Conservation (phyloP, 1,139 yeast species). For the Yamadazyma sp. region DNA sequence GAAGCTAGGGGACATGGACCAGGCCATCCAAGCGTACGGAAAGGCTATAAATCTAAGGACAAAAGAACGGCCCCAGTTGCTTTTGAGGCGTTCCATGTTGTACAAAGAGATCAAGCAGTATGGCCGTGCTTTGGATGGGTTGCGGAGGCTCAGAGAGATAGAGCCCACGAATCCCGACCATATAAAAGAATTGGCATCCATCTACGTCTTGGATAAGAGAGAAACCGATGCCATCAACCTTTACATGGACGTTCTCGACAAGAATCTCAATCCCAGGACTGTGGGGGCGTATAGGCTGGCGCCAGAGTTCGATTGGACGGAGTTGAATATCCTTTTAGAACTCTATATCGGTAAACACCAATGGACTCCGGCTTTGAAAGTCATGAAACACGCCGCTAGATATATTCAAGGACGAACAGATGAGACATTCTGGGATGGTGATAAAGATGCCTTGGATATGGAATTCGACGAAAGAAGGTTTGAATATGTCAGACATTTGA, state of each 20-base stretch:
- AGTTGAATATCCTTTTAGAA: slow-evolving; percentile 80
- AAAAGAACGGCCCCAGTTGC: slow-evolving; percentile 46
- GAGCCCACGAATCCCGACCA: slow-evolving; percentile 65
- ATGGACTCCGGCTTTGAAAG: slow-evolving; percentile 62
- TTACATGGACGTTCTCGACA: slow-evolving; percentile 65
- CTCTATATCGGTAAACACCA: slow-evolving; percentile 68
- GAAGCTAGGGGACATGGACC: slow-evolving; percentile 70
- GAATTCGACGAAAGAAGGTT: slow-evolving; percentile 74
- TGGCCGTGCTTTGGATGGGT: slow-evolving; percentile 74
- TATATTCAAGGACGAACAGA: slow-evolving; percentile 75
- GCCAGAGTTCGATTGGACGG: slow-evolving; percentile 79
- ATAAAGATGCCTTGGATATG: slow-evolving; percentile 52
- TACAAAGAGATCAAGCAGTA: slow-evolving; percentile 64
- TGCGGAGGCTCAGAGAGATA: slow-evolving; percentile 58
- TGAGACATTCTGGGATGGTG: slow-evolving; percentile 79
- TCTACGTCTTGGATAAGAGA: slow-evolving; percentile 74
- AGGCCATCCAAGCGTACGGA: slow-evolving; percentile 81
- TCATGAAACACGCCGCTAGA: slow-evolving; percentile 70
- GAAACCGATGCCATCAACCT: slow-evolving; percentile 78
- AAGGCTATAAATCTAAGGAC: slow-evolving; percentile 65
- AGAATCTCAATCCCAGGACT: slow-evolving; percentile 41
- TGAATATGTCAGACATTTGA: slow-evolving; percentile 21
- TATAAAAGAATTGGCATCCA: slow-evolving; percentile 72
- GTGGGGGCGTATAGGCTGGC: slow-evolving; percentile 17
- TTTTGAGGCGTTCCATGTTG: slow-evolving; percentile 62